These are phyloP conservation scores for Diaporthe caulivora DNA, from an alignment of 2,329 filamentous ascomycete species.

Conservation along the genomic window DNA sequence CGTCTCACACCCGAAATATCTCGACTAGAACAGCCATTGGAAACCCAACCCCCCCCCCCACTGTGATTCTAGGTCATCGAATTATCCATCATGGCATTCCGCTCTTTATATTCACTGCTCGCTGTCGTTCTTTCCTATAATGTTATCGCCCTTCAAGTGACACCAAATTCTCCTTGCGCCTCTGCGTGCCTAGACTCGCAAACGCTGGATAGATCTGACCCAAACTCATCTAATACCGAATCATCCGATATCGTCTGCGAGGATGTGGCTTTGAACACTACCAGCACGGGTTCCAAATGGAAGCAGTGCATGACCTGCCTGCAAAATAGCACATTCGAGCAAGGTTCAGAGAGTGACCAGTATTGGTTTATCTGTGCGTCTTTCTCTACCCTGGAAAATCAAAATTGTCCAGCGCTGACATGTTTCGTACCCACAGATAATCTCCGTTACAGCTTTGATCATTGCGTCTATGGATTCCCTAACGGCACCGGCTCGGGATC, in stretches of 20 bases:
- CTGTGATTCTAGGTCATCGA: not conserved
- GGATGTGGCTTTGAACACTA: slow-evolving; percentile 57
- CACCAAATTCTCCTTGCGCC: slow-evolving; percentile 67
- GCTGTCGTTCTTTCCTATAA: slow-evolving; percentile 44
- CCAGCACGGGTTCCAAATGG: slow-evolving; percentile 58
- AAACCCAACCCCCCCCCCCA: too few relatives aligned
- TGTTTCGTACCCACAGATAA: slow-evolving; percentile 57
- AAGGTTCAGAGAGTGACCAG: slow-evolving; percentile 64
- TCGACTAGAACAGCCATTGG: not conserved
- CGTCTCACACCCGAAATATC: not conserved
- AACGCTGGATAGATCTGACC: slow-evolving; percentile 57
- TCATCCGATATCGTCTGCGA: slow-evolving; percentile 61
- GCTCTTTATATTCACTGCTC: slow-evolving; percentile 39
- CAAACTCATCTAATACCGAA: slow-evolving; percentile 59
- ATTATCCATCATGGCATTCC: slow-evolving; percentile 38
- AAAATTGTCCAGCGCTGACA: not conserved
- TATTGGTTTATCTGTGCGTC: slow-evolving; percentile 68
- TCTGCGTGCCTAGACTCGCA: slow-evolving; percentile 60
- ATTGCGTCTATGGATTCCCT: slow-evolving; percentile 65
- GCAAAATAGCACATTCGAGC: slow-evolving; percentile 62
- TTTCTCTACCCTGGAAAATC: too few relatives aligned
- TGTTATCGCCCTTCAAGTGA: slow-evolving; percentile 60
- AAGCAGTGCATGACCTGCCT: slow-evolving; percentile 65
- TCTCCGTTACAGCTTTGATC: slow-evolving; percentile 63
- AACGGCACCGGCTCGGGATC: slow-evolving; percentile 59